Evolutionary conservation across 2,329 filamentous ascomycete species (phyloP), one percentile per base, ranked within the genome.

Genomic region (Pochonia chlamydosporia): DNA sequence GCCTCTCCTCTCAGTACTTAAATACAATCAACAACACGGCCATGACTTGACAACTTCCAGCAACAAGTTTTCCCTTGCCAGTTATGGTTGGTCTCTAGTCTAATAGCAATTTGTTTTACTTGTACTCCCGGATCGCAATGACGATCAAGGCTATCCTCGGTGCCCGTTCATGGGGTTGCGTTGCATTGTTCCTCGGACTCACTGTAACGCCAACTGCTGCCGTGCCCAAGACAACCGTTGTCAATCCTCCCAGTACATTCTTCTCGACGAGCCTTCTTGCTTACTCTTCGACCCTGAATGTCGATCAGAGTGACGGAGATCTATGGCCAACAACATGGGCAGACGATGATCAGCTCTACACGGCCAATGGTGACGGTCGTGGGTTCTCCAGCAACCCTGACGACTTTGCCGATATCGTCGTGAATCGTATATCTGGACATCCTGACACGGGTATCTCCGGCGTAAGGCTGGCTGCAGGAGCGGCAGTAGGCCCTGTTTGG

Each of bases 261-360:
- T 31, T 31, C 28, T 31, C 28, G 8, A 31, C 28, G 28, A 31
- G 28, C 28, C 14, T 31, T 14, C 28, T 31, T 31, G 28, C 28
- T 31, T 31, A 31, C 28, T 31, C 28, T 9, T 9, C 28, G 8
- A 40, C 44, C n/a, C 35, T 46, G 18, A 46, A 46, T 23, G 37
- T 40, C 16, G 44, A 18, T 30, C n/a, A 39, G 14, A 46, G 44
- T 14, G 33, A 46, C 23, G 44, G 44, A 14, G 44, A 46, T 25
- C 20, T 46, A 11, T 46, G 44, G 44, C 44, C 44, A 5, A 46
- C 44, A 8, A 46, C 44, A 4, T 46, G 44, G 44, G 44, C 44
- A 7, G 44, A 46, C 44, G 44, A 46, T 20, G 44, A 46, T 35
- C n/a, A 46, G 33, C 10, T 46, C n/a, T 46, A 46, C 44, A 46